These are phyloP conservation scores for Sugiyamaella sp. DNA, from an alignment of 1,139 yeast species.

Conservation along the genomic window DNA sequence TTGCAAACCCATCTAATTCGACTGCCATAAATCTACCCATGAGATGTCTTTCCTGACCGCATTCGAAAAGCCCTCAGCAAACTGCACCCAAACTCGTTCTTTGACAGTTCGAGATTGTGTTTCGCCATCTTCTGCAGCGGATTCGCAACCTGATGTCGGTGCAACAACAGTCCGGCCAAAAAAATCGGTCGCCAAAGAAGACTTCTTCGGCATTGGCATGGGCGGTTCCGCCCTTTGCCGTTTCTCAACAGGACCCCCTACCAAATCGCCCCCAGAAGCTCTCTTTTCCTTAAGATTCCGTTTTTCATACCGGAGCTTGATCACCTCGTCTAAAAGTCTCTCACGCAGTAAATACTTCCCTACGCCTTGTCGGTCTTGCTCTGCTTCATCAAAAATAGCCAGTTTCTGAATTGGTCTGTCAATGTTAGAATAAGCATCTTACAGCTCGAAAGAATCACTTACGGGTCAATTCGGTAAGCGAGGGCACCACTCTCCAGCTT, in stretches of 20 bases:
- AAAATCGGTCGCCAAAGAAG: conserved; percentile 10
- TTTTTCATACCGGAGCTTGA: conserved; percentile 11
- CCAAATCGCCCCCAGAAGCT: conserved; percentile 8
- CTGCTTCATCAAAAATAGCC: conserved; percentile 34
- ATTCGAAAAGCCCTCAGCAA: conserved; percentile 90
- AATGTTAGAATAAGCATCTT: conserved; percentile 1
- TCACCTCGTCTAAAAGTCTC: conserved; percentile 31
- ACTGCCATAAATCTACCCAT: conserved; percentile 57
- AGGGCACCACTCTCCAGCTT: conserved; percentile 39
- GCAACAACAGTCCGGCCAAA: conserved; percentile 10
- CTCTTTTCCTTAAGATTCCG: conserved; percentile 24
- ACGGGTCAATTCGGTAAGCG: conserved; percentile 41
- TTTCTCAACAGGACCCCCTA: conserved; percentile 12
- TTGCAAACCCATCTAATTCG: not conserved
- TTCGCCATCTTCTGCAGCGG: not conserved
- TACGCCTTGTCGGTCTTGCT: conserved; percentile 32
- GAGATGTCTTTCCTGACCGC: conserved; percentile 86
- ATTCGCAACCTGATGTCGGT: not conserved
- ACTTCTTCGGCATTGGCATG: not conserved
- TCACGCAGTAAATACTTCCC: conserved; percentile 39
- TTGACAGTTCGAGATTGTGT: no score
- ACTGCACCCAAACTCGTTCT: conserved; percentile 77
- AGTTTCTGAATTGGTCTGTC: conserved; percentile 42
- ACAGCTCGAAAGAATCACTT: conserved; percentile 14
- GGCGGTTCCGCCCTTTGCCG: conserved; percentile 19